Base-by-base conservation (phyloP, 23 red algal genomes). In the Agarophyton chilense region DNA sequence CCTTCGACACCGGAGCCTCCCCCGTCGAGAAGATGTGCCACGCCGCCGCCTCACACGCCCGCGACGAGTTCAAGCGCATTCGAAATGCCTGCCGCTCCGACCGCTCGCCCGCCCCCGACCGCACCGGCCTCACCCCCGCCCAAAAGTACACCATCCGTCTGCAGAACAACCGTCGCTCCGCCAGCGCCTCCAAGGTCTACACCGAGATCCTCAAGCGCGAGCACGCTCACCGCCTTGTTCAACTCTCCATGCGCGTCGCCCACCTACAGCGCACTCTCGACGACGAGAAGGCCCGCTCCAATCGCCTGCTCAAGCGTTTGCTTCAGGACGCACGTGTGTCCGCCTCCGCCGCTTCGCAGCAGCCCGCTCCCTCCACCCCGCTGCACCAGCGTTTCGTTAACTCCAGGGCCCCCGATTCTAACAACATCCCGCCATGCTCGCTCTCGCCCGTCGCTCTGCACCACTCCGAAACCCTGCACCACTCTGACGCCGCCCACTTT, bases 91-190 rank as follows among this genome's bases (percentile, higher is more conserved):
- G 13, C 7, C 64, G 25, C 63, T 28, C 45, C 47, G 32, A 29
- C 32, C 40, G 38, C 22, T 13, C 80, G 18, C 29, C 34, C 56
- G 80, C 52, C 80, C 19, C 39, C 54, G 82, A 80, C 28, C 62
- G 66, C 10, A n/a, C 57, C 55, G 66, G 62, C 47, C 68, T 90
- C 33, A 49, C 86, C 12, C 58, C 52, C 38, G 86, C 68, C 22
- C 86, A 90, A 41, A 91, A 91, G 61, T 91, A 91, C 77, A 55
- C 55, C 47, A 67, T 71, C 21, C 88, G 88, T 41, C 46, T 91
- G n/a, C 43, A 77, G 39, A 91, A 91, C 61, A 91, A 91, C 76
- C 55, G 76, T 24, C 71, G 74, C 49, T 91, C 88, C 51, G 76
- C 74, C 55, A 36, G 24, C 43, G 88, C 88, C 22, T 67, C 88